These are phyloP conservation scores for Talaromyces sp. DNA, from an alignment of 2,329 filamentous ascomycete species.

Conservation along the genomic window DNA sequence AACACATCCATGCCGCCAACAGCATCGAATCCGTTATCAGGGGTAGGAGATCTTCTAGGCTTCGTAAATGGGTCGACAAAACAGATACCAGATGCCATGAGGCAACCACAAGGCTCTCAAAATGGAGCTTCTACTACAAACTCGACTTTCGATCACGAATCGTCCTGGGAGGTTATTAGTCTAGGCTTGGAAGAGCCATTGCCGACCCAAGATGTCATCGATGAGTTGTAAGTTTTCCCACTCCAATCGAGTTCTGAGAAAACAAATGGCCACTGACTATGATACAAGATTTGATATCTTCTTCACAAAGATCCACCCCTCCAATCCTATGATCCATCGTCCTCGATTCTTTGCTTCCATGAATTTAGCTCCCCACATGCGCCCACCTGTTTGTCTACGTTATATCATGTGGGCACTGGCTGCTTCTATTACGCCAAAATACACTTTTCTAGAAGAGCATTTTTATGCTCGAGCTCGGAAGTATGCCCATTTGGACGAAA, in stretches of 20 bases:
- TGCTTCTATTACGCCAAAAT: conserved; percentile 81
- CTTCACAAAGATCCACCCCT: conserved; percentile 86
- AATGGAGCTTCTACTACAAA: conserved; percentile 22
- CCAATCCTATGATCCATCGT: conserved; percentile 83
- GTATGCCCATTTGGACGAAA: conserved; percentile 83
- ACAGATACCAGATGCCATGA: conserved; percentile 14
- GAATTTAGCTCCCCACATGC: conserved; percentile 80
- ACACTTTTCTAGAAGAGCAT: conserved; percentile 71
- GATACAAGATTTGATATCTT: conserved; percentile 69
- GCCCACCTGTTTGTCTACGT: conserved; percentile 80
- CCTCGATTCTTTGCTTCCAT: conserved; percentile 83
- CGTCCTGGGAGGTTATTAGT: conserved; percentile 82
- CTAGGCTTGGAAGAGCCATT: conserved; percentile 78
- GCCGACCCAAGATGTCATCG: conserved; percentile 74
- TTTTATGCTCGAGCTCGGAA: conserved; percentile 89
- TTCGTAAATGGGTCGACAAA: conserved; percentile 21
- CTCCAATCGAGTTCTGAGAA: background rate
- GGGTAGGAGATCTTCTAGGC: conserved; percentile 26
- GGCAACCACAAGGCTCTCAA: background rate
- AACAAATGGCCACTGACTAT: conserved; percentile 19
- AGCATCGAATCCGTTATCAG: conserved; percentile 31
- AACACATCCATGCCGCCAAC: conserved; percentile 23
- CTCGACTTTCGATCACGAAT: conserved; percentile 39
- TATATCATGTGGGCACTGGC: conserved; percentile 97
- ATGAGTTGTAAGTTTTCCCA: conserved; percentile 64